A percentile compares a stretch with the other conserved stretches of the same genome.
phyloP scores from a whole-genome alignment of 768 basidiomycete genomes.

The Clitopilus hobsonii region DNA sequence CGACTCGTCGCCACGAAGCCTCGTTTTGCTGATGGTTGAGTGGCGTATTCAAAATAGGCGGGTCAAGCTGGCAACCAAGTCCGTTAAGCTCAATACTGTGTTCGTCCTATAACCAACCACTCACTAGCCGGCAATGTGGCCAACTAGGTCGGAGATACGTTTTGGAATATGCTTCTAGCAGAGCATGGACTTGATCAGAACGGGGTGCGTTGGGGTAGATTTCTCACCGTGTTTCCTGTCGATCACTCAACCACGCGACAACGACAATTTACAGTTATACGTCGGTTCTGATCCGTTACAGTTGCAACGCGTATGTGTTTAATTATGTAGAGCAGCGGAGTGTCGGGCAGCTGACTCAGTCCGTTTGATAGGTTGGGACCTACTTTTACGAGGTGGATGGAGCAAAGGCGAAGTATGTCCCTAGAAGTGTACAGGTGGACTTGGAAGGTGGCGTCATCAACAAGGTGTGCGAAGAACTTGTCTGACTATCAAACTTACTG shows the following conservation, averaged over 20 bases:
- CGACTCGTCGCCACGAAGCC: background rate
- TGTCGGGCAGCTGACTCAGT: conserved; percentile 1
- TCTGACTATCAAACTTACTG: background rate
- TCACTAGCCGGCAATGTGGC: background rate
- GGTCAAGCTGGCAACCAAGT: conserved; percentile 66
- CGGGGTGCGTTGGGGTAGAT: conserved; percentile 55
- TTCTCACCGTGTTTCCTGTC: background rate
- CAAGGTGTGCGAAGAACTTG: conserved; percentile 44
- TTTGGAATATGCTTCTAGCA: conserved; percentile 84
- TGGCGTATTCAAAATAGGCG: conserved; percentile 35
- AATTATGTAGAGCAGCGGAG: background rate
- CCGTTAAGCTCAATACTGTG: conserved; percentile 31
- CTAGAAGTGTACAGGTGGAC: conserved; percentile 87
- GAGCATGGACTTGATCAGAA: conserved; percentile 78
- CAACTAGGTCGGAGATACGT: conserved; percentile 66
- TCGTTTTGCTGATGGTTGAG: conserved; percentile 2
- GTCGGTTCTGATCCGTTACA: conserved; percentile 70
- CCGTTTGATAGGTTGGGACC: conserved; percentile 54
- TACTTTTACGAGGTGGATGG: conserved; percentile 75
- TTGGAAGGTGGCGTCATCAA: conserved; percentile 86
- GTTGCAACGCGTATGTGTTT: conserved; percentile 56
- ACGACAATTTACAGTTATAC: conserved; percentile 45
- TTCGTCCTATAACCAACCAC: conserved; percentile 23
- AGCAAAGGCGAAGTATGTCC: conserved; percentile 70
- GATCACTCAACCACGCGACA: background rate